Evolutionary conservation across 2,329 filamentous ascomycete genomes (phyloP).

Genomic region (Ascocoryne sarcoides): DNA sequence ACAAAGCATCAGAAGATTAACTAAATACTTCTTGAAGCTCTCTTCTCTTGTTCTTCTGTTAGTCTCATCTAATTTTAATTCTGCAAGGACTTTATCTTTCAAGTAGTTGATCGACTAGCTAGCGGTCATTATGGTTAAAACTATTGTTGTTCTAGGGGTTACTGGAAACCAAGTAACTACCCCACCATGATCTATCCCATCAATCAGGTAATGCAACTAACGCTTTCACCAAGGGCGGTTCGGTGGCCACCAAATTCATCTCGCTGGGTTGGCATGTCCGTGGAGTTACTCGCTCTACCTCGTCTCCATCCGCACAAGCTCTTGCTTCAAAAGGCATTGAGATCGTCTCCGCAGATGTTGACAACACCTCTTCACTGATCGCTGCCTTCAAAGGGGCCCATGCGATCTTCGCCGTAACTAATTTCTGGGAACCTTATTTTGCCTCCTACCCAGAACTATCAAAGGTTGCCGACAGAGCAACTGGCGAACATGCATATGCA

Average conservation of each 20-base stretch:
- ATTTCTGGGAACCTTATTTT: slow-evolving; percentile 26
- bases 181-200: not conserved
- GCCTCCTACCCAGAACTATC: slow-evolving; percentile 7
- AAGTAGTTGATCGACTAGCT: too few species aligned
- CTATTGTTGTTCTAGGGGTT: slow-evolving; percentile 46
- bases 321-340: slow-evolving; percentile 35
- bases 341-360: slow-evolving; percentile 29
- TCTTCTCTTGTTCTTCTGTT: too few species aligned
- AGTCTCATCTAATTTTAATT: too few species aligned
- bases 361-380: slow-evolving; percentile 12
- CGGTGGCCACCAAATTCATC: slow-evolving; percentile 37
- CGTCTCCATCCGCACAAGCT: slow-evolving; percentile 32
- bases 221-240: slow-evolving; percentile 35
- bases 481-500: slow-evolving; percentile 15
- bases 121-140: too few species aligned
- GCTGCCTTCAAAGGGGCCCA: slow-evolving; percentile 31
- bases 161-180: slow-evolving; percentile 42
- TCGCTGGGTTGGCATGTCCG: slow-evolving; percentile 38
- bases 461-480: slow-evolving; percentile 13
- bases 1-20: too few species aligned
- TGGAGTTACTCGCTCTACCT: slow-evolving; percentile 38
- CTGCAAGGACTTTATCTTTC: too few species aligned
- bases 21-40: too few species aligned
- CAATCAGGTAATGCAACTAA: not conserved
- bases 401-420: slow-evolving; percentile 32